Evolutionary conservation across 352 stramenopile genomes (phyloP).

Genomic region (Thraustochytrium striatum): DNA sequence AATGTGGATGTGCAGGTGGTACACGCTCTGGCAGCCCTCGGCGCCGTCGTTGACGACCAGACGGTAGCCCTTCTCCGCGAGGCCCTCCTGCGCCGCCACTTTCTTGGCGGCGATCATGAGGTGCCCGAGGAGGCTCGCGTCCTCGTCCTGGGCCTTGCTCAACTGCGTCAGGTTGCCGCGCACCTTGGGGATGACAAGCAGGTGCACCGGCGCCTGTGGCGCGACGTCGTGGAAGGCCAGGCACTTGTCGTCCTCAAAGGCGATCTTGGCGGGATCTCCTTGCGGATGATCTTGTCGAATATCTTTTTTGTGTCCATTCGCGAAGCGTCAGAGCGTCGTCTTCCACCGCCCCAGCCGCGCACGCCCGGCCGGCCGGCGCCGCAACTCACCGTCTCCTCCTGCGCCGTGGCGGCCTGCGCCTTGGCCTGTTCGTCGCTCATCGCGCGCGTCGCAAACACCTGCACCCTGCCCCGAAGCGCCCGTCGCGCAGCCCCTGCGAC

Average conservation of each 20-base stretch:
- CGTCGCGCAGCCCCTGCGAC: too few species aligned
- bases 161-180: constrained; percentile 85
- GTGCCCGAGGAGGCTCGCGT: constrained; percentile 86
- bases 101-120: constrained; percentile 85
- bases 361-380: too few species aligned
- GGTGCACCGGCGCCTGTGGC: constrained; percentile 87
- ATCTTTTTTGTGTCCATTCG: too few species aligned
- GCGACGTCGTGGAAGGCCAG: constrained; percentile 96
- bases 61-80: constrained; percentile 79
- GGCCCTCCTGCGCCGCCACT: constrained; percentile 60
- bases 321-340: too few species aligned
- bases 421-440: constrained; percentile 13
- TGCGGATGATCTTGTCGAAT: constrained; percentile 96
- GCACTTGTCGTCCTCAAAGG: constrained; percentile 88
- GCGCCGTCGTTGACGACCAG: constrained; percentile 96
- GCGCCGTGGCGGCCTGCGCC: constrained; percentile 5
- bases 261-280: constrained; percentile 89
- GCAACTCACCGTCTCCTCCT: too few species aligned
- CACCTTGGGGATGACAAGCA: constrained; percentile 95
- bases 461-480: too few species aligned
- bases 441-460: too few species aligned
- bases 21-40: constrained; percentile 73
- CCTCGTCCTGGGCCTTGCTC: constrained; percentile 75
- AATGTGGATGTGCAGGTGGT: constrained; percentile 88
- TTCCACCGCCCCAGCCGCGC: too few species aligned